Conservation (phyloP, 352 stramenopile genomes). For the Globisporangium takayamanum region DNA sequence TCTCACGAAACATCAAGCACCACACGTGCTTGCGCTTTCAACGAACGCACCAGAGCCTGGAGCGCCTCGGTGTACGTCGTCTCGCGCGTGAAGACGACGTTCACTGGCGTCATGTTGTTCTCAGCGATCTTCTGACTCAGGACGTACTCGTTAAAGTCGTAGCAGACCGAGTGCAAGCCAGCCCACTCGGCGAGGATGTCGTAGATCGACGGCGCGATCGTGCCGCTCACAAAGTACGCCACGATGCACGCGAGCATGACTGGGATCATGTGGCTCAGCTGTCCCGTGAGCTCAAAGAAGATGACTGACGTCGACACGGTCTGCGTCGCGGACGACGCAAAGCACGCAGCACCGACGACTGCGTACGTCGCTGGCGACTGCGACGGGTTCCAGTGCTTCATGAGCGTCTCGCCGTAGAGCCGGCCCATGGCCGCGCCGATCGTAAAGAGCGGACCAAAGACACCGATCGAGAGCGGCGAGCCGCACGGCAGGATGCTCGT, state of each 20-base stretch:
- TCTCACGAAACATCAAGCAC: background rate
- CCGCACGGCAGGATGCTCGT: constrained; percentile 64
- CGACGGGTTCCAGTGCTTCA: constrained; percentile 70
- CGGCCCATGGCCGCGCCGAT: constrained; percentile 70
- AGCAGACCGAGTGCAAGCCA: constrained; percentile 73
- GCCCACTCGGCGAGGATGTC: constrained; percentile 77
- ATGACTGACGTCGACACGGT: constrained; percentile 85
- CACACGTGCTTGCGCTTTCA: background rate
- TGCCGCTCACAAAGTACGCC: constrained; percentile 72
- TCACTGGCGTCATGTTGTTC: constrained; percentile 56
- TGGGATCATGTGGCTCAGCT: constrained; percentile 77
- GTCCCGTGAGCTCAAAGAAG: constrained; percentile 83
- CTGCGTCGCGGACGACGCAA: constrained; percentile 86
- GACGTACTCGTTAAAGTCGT: constrained; percentile 77
- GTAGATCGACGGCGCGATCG: constrained; percentile 82
- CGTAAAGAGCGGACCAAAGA: constrained; percentile 80
- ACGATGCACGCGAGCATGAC: constrained; percentile 79
- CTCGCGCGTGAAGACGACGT: constrained; percentile 55
- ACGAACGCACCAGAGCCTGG: constrained; percentile 39
- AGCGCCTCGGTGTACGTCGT: constrained; percentile 72
- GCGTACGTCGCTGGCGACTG: constrained; percentile 82
- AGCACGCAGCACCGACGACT: constrained; percentile 88
- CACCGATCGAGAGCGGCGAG: constrained; percentile 67
- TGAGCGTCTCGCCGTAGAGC: constrained; percentile 71
- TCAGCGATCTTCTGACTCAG: constrained; percentile 57